Conservation (phyloP, 345 rosid species). For the Rhodamnia rubescens region DNA sequence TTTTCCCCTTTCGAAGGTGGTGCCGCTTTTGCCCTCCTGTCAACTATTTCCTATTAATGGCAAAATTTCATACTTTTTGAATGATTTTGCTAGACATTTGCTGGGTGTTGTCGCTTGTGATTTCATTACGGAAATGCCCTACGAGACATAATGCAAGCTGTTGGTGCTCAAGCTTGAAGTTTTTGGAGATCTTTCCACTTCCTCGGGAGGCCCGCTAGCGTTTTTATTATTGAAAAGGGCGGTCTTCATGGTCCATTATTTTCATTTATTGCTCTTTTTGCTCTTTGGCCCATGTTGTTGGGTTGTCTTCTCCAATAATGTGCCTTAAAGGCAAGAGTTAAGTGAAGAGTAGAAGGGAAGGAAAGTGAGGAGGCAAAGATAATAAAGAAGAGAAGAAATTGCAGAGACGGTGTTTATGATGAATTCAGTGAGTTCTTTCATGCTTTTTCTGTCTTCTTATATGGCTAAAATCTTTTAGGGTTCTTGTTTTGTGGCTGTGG, state of each 20-base stretch:
- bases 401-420: background rate
- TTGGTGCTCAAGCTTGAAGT: background rate
- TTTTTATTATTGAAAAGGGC: background rate
- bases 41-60: background rate
- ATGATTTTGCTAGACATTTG: background rate
- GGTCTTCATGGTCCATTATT: background rate
- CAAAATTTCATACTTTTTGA: background rate
- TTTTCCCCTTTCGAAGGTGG: background rate
- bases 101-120: background rate
- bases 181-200: background rate
- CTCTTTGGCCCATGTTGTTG: background rate
- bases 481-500: slow-evolving; percentile 18
- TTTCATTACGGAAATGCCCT: background rate
- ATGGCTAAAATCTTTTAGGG: background rate
- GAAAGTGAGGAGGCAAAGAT: background rate
- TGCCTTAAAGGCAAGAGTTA: background rate
- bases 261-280: background rate
- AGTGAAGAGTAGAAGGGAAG: background rate
- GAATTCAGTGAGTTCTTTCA: background rate
- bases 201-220: background rate
- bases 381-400: background rate
- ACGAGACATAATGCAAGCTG: background rate
- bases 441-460: background rate
- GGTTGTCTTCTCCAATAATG: background rate
- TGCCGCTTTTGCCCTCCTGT: background rate